phyloP scores from a whole-genome alignment of 2,329 filamentous ascomycete genomes.

The Pyricularia sp. region DNA sequence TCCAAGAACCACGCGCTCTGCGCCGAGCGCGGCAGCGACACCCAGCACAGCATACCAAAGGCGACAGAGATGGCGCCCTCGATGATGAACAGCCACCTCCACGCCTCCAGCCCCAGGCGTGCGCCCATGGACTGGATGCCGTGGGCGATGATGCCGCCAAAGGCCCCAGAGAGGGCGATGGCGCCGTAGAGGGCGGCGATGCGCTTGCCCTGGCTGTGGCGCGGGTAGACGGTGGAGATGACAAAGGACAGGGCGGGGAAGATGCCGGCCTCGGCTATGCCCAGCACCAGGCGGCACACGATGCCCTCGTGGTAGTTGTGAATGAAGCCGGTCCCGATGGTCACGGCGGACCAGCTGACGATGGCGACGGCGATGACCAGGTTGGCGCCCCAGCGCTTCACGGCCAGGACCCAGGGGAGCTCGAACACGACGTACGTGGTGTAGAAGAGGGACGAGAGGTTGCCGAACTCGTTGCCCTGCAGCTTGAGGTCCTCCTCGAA shows the following conservation, averaged over 20 bases:
- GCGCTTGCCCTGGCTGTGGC: conserved; percentile 18
- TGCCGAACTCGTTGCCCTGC: conserved; percentile 8
- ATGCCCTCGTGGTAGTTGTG: conserved; percentile 8
- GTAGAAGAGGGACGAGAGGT: conserved; percentile 9
- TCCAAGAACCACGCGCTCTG: conserved; percentile 43
- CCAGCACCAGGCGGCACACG: conserved; percentile 8
- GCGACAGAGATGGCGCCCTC: conserved; percentile 38
- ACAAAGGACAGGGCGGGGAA: conserved; percentile 18
- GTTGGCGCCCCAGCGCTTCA: neutral
- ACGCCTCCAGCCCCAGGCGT: conserved; percentile 7
- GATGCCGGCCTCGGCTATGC: conserved; percentile 17
- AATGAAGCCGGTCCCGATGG: conserved; percentile 8
- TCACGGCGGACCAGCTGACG: conserved; percentile 8
- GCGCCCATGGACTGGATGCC: neutral
- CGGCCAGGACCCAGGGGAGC: neutral
- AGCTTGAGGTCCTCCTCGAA: conserved; percentile 9
- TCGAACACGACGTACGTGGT: conserved; percentile 8
- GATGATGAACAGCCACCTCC: conserved; percentile 40
- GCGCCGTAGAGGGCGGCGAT: conserved; percentile 14
- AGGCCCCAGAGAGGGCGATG: conserved; percentile 14
- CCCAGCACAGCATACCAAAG: conserved; percentile 39
- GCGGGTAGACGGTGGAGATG: conserved; percentile 20
- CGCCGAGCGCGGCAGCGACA: conserved; percentile 42
- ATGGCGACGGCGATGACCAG: neutral
- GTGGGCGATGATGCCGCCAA: conserved; percentile 13